phyloP scores from a whole-genome alignment of 371 early-diverging fungal species.

The Basidiobolus meristosporus region DNA sequence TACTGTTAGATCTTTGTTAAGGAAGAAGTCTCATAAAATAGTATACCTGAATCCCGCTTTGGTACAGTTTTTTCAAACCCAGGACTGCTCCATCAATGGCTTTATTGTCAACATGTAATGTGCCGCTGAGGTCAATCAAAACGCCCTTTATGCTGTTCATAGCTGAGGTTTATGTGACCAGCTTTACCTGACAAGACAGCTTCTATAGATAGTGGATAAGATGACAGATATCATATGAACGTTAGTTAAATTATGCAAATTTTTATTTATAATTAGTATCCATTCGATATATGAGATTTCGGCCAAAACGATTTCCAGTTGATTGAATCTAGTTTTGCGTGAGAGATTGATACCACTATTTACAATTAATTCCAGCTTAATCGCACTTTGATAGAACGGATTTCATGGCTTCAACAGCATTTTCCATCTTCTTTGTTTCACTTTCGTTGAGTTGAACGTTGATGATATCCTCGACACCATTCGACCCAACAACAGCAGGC shows the following conservation, averaged over 20 bases:
- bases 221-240: too few species aligned
- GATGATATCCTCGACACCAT: constrained; percentile 41
- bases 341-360: too few species aligned
- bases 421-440: constrained; percentile 22
- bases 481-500: constrained; percentile 43
- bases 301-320: too few species aligned
- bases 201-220: too few species aligned
- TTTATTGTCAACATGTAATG: constrained; percentile 51
- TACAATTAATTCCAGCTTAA: too few species aligned
- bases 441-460: constrained; percentile 30
- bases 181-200: too few species aligned
- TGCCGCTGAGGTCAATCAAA: constrained; percentile 63
- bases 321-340: too few species aligned
- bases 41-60: constrained; percentile 26
- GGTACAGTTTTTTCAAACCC: constrained; percentile 38
- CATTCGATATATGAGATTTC: too few species aligned
- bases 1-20: not conserved
- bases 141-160: constrained; percentile 22
- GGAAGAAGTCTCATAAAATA: not conserved
- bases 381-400: constrained; percentile 14
- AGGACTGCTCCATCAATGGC: constrained; percentile 45
- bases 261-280: too few species aligned
- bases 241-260: too few species aligned
- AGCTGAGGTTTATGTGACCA: not conserved
- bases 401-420: constrained; percentile 22